phyloP scores from a whole-genome alignment of 192 early-diverging fungal genomes.

The Linnemannia exigua region DNA sequence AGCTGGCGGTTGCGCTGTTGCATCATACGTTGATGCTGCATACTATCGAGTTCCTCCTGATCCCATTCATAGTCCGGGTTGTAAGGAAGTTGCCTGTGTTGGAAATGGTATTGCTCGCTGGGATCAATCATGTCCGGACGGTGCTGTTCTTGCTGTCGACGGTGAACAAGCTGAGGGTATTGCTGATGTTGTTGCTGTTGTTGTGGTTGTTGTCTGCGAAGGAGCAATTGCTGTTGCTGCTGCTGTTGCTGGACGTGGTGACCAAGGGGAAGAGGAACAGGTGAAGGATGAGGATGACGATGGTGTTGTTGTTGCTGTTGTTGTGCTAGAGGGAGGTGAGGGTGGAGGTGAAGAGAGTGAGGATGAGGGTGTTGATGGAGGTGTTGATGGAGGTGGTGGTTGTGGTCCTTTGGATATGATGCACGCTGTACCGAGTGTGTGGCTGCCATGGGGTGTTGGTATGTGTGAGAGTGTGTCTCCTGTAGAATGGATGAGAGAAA shows the following conservation, averaged over 20 bases:
- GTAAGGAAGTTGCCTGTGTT: not conserved
- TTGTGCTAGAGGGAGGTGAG: not conserved
- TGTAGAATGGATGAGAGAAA: not conserved
- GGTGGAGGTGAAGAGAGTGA: not conserved
- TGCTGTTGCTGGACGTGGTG: not conserved
- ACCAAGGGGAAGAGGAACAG: not conserved
- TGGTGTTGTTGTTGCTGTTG: not conserved
- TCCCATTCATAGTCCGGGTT: not conserved
- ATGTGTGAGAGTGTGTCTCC: not conserved
- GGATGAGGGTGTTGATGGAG: not conserved
- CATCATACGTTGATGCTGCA: not conserved
- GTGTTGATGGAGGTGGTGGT: not conserved
- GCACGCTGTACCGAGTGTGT: not conserved
- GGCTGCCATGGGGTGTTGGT: not conserved
- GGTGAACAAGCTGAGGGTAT: not conserved
- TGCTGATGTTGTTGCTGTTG: constrained; percentile 15
- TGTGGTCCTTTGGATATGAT: not conserved
- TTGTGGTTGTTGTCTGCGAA: not conserved
- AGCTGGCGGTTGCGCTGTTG: not conserved
- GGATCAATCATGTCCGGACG: not conserved
- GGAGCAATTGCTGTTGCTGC: not conserved
- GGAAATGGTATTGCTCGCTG: not conserved
- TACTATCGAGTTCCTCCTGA: not conserved
- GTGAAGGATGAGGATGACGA: not conserved
- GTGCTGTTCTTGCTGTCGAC: not conserved